These are phyloP conservation scores for Beauveria rudraprayagi DNA, from an alignment of 2,329 filamentous ascomycete species.

Conservation along the genomic window DNA sequence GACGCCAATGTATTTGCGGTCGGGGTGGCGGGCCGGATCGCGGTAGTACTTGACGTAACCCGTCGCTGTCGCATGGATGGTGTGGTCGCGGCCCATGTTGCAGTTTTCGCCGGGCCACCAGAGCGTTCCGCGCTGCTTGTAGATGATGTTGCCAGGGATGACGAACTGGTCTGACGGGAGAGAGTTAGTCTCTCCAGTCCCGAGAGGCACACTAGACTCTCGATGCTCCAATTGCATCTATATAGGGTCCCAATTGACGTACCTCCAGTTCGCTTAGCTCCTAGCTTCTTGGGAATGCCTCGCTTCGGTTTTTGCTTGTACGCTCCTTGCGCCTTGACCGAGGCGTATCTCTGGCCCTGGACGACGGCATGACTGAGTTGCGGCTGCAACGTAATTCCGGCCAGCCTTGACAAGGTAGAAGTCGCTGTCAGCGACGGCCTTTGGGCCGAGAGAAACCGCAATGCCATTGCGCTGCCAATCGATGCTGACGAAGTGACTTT, in stretches of 20 bases:
- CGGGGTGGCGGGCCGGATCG: conserved; percentile 73
- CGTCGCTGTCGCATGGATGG: conserved; percentile 74
- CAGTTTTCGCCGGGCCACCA: conserved; percentile 97
- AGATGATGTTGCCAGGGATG: conserved; percentile 94
- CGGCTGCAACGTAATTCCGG: conserved; percentile 17
- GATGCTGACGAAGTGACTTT: conserved; percentile 24
- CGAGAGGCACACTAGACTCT: no score
- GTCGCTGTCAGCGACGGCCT: conserved; percentile 37
- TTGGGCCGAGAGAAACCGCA: conserved; percentile 40
- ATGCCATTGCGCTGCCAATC: conserved; percentile 20
- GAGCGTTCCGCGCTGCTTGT: conserved; percentile 86
- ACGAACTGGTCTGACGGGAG: conserved; percentile 71
- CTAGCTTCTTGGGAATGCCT: conserved; percentile 71
- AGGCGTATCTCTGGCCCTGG: conserved; percentile 45
- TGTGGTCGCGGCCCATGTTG: conserved; percentile 92
- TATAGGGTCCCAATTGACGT: conserved; percentile 25
- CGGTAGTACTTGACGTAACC: conserved; percentile 97
- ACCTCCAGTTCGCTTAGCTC: conserved; percentile 89
- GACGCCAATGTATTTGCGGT: conserved; percentile 90
- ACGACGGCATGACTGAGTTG: conserved; percentile 34
- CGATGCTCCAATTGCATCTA: background rate
- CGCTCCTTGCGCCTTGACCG: conserved; percentile 57
- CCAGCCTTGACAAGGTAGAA: conserved; percentile 20
- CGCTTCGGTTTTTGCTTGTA: conserved; percentile 57
- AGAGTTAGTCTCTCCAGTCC: background rate